Conservation (phyloP, 257 asterid genomes). For the Capsicum chinense region DNA sequence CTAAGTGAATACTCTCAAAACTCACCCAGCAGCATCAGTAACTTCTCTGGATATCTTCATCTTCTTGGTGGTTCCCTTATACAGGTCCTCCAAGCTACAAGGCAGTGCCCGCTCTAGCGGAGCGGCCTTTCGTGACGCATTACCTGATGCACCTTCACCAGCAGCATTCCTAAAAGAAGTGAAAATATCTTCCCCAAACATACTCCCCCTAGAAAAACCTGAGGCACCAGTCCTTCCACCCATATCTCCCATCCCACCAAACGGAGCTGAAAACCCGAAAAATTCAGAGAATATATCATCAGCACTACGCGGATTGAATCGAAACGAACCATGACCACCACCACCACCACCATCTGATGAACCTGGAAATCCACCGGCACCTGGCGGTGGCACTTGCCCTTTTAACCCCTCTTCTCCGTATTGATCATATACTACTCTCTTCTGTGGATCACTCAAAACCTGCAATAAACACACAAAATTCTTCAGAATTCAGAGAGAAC, state of each 20-base stretch:
- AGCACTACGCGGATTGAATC: conserved; percentile 64
- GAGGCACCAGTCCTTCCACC: conserved; percentile 53
- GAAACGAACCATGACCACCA: conserved; percentile 42
- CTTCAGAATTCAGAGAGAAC: neutral
- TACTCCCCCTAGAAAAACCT: conserved; percentile 44
- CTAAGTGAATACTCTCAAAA: neutral
- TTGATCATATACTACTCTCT: conserved; percentile 67
- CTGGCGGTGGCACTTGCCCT: conserved; percentile 65
- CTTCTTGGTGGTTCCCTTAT: conserved; percentile 71
- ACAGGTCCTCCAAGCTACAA: conserved; percentile 77
- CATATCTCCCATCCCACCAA: conserved; percentile 61
- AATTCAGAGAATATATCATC: conserved; percentile 66
- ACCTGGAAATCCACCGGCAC: conserved; percentile 49
- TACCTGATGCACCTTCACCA: conserved; percentile 49
- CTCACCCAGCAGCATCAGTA: conserved; percentile 61
- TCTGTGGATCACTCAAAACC: conserved; percentile 75
- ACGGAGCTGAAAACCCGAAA: conserved; percentile 57
- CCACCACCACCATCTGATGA: conserved; percentile 49
- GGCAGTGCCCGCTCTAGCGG: conserved; percentile 60
- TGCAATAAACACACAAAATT: conserved; percentile 26
- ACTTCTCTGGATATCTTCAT: conserved; percentile 78
- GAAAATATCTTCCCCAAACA: conserved; percentile 60
- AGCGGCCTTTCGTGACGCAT: conserved; percentile 51
- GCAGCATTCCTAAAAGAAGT: conserved; percentile 46
- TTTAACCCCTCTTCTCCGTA: conserved; percentile 71